These are phyloP conservation scores for Lathyrus aphaca DNA, from an alignment of 306 rosid species.

Conservation along the genomic window DNA sequence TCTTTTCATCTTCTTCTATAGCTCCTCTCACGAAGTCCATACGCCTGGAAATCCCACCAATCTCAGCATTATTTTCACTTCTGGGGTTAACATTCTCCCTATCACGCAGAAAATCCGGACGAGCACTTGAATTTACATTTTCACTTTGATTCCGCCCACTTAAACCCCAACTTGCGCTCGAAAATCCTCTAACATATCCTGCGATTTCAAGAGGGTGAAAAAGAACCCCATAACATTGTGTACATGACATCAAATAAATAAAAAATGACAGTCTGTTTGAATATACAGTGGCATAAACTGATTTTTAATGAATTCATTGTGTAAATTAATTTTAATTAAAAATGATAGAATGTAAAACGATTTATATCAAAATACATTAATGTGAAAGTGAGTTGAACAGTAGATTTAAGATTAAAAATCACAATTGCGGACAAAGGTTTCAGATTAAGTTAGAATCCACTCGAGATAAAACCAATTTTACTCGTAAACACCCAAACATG, in stretches of 20 bases:
- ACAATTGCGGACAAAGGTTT: background rate
- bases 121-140: constrained; percentile 34
- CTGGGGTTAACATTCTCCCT: constrained; percentile 37
- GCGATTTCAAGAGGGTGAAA: constrained; percentile 34
- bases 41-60: constrained; percentile 36
- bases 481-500: background rate
- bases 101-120: constrained; percentile 36
- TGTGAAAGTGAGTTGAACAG: background rate
- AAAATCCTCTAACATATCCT: constrained; percentile 45
- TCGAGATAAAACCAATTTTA: background rate
- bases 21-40: constrained; percentile 70
- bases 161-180: constrained; percentile 26
- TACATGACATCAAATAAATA: constrained; percentile 2
- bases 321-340: background rate
- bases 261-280: background rate
- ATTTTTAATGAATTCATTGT: background rate
- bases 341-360: background rate
- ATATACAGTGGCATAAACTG: background rate
- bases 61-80: constrained; percentile 42
- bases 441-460: background rate
- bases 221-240: constrained; percentile 23
- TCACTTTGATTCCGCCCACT: constrained; percentile 3
- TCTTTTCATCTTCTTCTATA: constrained; percentile 52
- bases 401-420: background rate
- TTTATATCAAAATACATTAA: too few relatives aligned